Evolutionary conservation across 2,329 filamentous ascomycete genomes (phyloP).

Genomic region (Taxawa tesnikishii): DNA sequence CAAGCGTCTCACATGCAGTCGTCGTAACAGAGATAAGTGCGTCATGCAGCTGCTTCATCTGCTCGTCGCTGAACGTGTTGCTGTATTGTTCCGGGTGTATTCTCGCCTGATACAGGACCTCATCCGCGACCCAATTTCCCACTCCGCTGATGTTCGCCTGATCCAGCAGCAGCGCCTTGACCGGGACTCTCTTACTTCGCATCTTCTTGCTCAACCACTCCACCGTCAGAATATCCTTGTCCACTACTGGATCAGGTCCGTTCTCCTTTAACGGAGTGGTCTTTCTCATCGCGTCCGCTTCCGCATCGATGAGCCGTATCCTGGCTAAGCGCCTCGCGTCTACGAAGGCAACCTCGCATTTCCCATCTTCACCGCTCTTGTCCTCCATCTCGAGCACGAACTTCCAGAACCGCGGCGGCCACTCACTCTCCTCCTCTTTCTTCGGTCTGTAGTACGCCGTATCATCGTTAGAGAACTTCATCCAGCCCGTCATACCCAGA

Average conservation of each 20-base stretch:
- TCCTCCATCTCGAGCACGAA: slow-evolving; percentile 54
- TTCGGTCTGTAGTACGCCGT: slow-evolving; percentile 67
- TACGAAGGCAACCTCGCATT: slow-evolving; percentile 63
- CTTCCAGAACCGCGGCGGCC: slow-evolving; percentile 88
- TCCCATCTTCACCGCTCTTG: slow-evolving; percentile 20
- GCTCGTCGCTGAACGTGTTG: slow-evolving; percentile 60
- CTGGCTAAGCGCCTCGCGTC: slow-evolving; percentile 70
- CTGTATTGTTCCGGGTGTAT: slow-evolving; percentile 91
- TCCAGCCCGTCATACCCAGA: slow-evolving; percentile 55
- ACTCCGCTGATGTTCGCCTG: slow-evolving; percentile 84
- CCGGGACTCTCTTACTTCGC: slow-evolving; percentile 63
- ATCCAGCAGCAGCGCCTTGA: slow-evolving; percentile 81
- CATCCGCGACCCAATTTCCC: slow-evolving; percentile 96
- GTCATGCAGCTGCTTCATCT: slow-evolving; percentile 60
- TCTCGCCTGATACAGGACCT: slow-evolving; percentile 78
- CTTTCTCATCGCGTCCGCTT: slow-evolving; percentile 61
- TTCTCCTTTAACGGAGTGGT: slow-evolving; percentile 76
- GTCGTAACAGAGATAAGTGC: slow-evolving; percentile 69
- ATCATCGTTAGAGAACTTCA: slow-evolving; percentile 70
- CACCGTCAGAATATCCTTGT: slow-evolving; percentile 64
- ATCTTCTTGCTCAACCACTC: slow-evolving; percentile 64
- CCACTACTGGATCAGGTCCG: slow-evolving; percentile 82
- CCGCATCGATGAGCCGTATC: slow-evolving; percentile 71
- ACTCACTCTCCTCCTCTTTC: slow-evolving; percentile 36
- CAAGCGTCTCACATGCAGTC: slow-evolving; percentile 64